A percentile compares a stretch with the other conserved stretches of the same genome.
These are phyloP conservation scores for Xylaria sp. DNA, from an alignment of 2,329 filamentous ascomycete genomes.

Conservation along the genomic window DNA sequence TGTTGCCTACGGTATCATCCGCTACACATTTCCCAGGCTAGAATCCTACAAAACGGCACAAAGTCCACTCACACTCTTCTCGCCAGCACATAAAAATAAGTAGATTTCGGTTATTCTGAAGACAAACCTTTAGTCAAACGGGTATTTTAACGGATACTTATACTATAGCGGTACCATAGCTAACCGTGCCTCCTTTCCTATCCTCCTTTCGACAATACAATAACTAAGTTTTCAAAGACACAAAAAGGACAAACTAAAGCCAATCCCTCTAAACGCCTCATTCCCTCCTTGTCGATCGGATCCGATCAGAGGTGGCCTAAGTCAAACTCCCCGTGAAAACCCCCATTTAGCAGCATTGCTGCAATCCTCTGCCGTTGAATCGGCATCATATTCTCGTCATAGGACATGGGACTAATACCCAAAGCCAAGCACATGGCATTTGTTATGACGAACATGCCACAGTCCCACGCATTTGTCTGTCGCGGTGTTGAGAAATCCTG, in stretches of 20 bases:
- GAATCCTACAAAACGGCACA: too few species aligned
- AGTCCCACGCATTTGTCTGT: constrained; percentile 74
- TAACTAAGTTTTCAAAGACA: too few species aligned
- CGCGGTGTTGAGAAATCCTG: constrained; percentile 55
- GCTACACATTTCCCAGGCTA: too few species aligned
- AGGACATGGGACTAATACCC: constrained; percentile 57
- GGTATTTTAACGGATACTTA: not conserved
- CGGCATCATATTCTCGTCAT: constrained; percentile 60
- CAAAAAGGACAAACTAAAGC: not conserved
- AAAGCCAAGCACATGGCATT: constrained; percentile 70
- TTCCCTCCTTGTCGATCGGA: not conserved
- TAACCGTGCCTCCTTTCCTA: not conserved
- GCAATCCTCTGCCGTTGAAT: constrained; percentile 67
- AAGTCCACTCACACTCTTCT: too few species aligned
- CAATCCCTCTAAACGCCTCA: not conserved
- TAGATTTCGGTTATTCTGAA: not conserved
- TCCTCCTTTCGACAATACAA: not conserved
- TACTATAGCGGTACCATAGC: not conserved
- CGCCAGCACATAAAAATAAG: too few species aligned
- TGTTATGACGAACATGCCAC: constrained; percentile 77
- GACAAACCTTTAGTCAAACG: not conserved
- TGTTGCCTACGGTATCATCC: too few species aligned
- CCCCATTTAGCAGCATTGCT: constrained; percentile 68
- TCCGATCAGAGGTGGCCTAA: constrained; percentile 44
- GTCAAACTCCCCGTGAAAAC: constrained; percentile 64